A percentile compares a stretch with the other conserved stretches of the same genome.
Conservation (phyloP, 768 basidiomycete genomes). For the Sarcomyxa edulis region DNA sequence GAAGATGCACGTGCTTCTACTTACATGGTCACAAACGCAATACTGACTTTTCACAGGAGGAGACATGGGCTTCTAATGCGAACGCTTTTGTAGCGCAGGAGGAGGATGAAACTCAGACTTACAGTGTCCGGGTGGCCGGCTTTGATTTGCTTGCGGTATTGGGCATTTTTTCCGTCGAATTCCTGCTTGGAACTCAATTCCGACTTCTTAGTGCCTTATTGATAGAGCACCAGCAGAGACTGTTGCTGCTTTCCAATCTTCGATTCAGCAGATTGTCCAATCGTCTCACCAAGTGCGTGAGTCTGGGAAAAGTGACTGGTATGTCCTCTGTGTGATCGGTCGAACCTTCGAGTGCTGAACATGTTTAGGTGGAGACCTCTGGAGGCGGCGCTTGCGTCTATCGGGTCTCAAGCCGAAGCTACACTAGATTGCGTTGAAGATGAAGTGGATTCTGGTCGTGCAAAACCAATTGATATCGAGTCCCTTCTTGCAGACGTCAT, state of each 20-base stretch:
- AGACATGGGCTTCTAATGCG: constrained; percentile 83
- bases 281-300: constrained; percentile 53
- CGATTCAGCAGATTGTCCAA: constrained; percentile 48
- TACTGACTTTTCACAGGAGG: constrained; percentile 51
- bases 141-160: constrained; percentile 78
- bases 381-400: constrained; percentile 76
- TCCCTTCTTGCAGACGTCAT: constrained; percentile 73
- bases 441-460: constrained; percentile 56
- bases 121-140: constrained; percentile 78
- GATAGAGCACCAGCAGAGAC: constrained; percentile 49
- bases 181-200: background rate
- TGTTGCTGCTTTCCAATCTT: constrained; percentile 45
- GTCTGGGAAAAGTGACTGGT: constrained; percentile 61
- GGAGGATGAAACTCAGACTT: constrained; percentile 82
- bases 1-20: constrained; percentile 61
- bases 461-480: constrained; percentile 73
- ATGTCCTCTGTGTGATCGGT: constrained; percentile 13
- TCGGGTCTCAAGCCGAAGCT: constrained; percentile 77
- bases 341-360: background rate
- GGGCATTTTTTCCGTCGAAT: background rate
- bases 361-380: constrained; percentile 81
- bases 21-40: background rate
- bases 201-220: constrained; percentile 44
- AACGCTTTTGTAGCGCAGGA: constrained; percentile 95
- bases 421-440: constrained; percentile 76